Evolutionary conservation across 768 basidiomycete species (phyloP), one percentile per base, ranked within the genome.

Genomic region (Amanita subjunquillea): DNA sequence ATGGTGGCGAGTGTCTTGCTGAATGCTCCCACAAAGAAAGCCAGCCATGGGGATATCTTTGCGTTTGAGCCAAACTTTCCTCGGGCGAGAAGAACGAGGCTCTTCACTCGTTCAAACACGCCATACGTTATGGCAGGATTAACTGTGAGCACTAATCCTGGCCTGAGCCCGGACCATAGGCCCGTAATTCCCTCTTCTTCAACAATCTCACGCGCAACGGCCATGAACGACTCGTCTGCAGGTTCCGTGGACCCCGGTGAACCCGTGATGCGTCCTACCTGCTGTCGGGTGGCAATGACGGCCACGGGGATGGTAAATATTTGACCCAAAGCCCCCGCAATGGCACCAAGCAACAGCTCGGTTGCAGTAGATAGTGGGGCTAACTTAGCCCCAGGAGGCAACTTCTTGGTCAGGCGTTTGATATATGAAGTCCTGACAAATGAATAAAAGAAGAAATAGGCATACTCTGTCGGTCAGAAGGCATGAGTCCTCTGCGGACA

Each of bases 371-470:
- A 88, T 4, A 91, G 69, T 3, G 78, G 67, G 15, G 79, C 80
- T 0, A 78, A 56, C 58, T 81, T 83, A 27, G 80, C 73, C 4
- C 86, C 83, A 2, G 78, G 60, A 0, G 84, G 79, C 2, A 81
- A 72, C 51, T 74, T 79, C 17, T 74, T 69, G 9, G 76, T 69
- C 45, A 91, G 68, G 15, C 89, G 79, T 61, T 80, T 84, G 59
- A 87, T 79, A 68, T 93, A 93, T 4, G 87, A 77, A 20, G 76
- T 81, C 58, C 96, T 81, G 23, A 98, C 87, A 66, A 92, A 75
- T 20, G 93, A 88, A 66, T 98, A 97, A 73, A 96, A 98, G 77
- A 95, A 98, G 77, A 99, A 99, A 72, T 99, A 99, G 23, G 96
- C 95, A 63, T 94, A 97, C 81, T 96, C 94, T 96, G 38, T 29